These are phyloP conservation scores for Takakia lepidozioides DNA, from an alignment of 225 moss, liverwort and hornwort genomes.

Conservation along the genomic window DNA sequence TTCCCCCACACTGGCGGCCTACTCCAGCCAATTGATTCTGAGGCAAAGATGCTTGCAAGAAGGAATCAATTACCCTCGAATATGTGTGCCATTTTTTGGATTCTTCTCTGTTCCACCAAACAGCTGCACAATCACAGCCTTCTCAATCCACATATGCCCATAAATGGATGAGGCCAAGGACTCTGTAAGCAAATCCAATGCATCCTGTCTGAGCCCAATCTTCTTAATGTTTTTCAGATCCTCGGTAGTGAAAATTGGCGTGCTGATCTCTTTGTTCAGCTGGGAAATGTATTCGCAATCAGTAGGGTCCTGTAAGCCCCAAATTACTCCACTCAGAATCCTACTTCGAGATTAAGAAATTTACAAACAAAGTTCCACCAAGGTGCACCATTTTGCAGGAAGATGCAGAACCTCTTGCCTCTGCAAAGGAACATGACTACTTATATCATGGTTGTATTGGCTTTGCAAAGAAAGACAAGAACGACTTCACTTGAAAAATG, in stretches of 20 bases:
- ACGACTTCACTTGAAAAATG: too few relatives aligned
- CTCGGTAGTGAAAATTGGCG: slow-evolving; percentile 69
- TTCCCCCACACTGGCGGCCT: too few relatives aligned
- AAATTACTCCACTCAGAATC: too few relatives aligned
- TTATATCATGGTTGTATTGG: too few relatives aligned
- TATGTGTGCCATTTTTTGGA: slow-evolving; percentile 75
- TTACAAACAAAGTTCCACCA: too few relatives aligned
- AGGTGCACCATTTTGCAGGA: too few relatives aligned
- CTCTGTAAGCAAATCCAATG: slow-evolving; percentile 68
- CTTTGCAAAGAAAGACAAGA: too few relatives aligned
- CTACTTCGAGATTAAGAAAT: too few relatives aligned
- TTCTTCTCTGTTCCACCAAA: slow-evolving; percentile 81
- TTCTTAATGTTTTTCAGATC: slow-evolving; percentile 70
- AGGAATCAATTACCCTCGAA: slow-evolving; percentile 55
- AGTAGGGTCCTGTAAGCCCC: slow-evolving; percentile 61
- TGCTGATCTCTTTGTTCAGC: slow-evolving; percentile 67
- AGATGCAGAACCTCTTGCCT: too few relatives aligned
- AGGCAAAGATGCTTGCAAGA: not conserved
- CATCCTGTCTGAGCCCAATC: slow-evolving; percentile 49
- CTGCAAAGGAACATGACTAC: too few relatives aligned
- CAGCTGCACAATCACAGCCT: slow-evolving; percentile 73
- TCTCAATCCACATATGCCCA: slow-evolving; percentile 84
- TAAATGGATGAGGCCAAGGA: slow-evolving; percentile 83
- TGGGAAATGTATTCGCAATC: slow-evolving; percentile 53
- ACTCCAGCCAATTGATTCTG: too few relatives aligned